Conservation (phyloP, 2,329 filamentous ascomycete genomes). For the Penicillium corylophilum region DNA sequence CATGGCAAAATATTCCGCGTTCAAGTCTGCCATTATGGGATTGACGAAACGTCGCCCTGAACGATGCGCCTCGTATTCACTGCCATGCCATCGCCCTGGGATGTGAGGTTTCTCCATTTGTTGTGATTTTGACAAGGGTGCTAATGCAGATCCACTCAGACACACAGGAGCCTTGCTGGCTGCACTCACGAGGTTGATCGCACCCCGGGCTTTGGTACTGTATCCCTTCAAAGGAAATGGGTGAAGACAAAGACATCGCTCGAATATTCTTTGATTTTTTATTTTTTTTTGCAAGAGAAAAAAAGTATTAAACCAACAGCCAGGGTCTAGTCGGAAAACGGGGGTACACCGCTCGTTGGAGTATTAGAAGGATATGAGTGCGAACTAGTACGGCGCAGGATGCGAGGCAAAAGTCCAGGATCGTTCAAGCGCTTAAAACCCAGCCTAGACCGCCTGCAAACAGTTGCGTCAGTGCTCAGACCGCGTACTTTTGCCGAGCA, state of each 20-base stretch:
- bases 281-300: no score
- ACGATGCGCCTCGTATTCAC: not conserved
- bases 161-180: not conserved
- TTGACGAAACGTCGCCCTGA: not conserved
- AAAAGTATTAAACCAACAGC: no score
- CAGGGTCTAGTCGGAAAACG: not conserved
- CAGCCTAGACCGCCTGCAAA: not conserved
- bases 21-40: not conserved
- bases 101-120: not conserved
- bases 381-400: not conserved
- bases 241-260: no score
- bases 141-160: not conserved
- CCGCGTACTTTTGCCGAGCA: not conserved
- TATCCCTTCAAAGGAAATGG: no score
- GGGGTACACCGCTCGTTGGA: not conserved
- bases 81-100: not conserved
- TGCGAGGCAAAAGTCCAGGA: not conserved
- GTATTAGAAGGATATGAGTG: not conserved
- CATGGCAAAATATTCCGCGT: no score
- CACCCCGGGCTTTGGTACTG: no score
- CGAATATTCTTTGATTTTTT: no score
- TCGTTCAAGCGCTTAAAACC: no score
- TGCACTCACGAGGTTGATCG: no score
- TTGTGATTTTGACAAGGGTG: not conserved
- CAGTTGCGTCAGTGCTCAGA: not conserved